These are phyloP conservation scores for Candida oleophila DNA, from an alignment of 805 yeast species.

Conservation along the genomic window DNA sequence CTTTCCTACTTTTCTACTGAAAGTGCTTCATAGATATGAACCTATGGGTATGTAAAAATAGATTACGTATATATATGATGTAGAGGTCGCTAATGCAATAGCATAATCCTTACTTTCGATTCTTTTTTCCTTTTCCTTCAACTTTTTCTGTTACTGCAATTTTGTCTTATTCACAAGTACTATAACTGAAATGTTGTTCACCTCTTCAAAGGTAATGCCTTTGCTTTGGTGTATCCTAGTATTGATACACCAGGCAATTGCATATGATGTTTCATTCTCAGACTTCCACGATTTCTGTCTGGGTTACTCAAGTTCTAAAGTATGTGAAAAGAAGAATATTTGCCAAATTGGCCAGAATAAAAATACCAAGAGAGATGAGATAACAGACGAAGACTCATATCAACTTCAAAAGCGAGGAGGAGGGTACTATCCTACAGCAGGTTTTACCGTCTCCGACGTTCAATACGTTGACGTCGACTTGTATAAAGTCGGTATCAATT, in stretches of 20 bases:
- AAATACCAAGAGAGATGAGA: neutral
- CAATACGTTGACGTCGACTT: conserved; percentile 14
- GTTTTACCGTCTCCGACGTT: conserved; percentile 16
- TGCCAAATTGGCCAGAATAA: conserved; percentile 3
- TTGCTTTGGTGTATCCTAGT: neutral
- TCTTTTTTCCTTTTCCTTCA: too few species aligned
- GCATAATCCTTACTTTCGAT: too few species aligned
- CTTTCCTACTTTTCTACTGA: neutral
- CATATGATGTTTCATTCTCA: conserved; percentile 2
- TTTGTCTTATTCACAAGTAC: neutral
- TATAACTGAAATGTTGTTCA: neutral
- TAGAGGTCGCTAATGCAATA: too few species aligned
- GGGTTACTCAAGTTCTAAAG: neutral
- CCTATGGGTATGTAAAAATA: neutral
- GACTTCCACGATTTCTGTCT: conserved; percentile 5
- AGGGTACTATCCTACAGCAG: conserved; percentile 13
- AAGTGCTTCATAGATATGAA: neutral
- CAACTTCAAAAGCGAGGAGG: neutral
- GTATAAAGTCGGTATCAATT: conserved; percentile 18
- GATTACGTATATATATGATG: neutral
- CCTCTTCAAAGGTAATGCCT: neutral
- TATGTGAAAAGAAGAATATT: neutral
- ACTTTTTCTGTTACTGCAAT: neutral
- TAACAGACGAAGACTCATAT: neutral
- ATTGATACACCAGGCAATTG: neutral